Percentiles rank a stretch among this genome's conserved stretches.
phyloP scores from a whole-genome alignment of 345 rosid species.

The Eucalyptus pumila region DNA sequence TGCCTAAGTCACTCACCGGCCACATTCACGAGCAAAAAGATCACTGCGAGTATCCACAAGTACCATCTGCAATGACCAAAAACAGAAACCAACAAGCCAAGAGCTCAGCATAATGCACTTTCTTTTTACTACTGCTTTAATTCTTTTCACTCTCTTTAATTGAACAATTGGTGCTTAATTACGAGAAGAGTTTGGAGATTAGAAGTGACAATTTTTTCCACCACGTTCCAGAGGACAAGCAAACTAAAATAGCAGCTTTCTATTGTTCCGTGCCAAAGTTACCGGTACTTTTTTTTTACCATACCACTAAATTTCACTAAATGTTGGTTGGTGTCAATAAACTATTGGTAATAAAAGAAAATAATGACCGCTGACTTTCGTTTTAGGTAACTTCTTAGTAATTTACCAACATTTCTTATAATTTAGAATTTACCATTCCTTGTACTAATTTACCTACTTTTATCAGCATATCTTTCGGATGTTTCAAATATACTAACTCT shows the following conservation, averaged over 20 bases:
- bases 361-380: too few relatives aligned
- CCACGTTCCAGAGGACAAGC: not conserved
- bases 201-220: not conserved
- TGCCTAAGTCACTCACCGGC: slow-evolving; percentile 16
- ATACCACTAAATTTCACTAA: too few relatives aligned
- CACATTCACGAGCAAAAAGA: slow-evolving; percentile 68
- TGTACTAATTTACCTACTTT: too few relatives aligned
- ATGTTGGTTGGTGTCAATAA: too few relatives aligned
- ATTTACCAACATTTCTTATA: too few relatives aligned
- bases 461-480: too few relatives aligned
- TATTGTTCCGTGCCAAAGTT: too few relatives aligned
- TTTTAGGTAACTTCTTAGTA: too few relatives aligned
- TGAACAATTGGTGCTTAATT: not conserved
- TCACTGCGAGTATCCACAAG: slow-evolving; percentile 69
- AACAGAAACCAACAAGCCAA: not conserved
- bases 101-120: not conserved
- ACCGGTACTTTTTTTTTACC: too few relatives aligned
- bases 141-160: not conserved
- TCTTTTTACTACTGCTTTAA: not conserved
- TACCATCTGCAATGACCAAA: slow-evolving; percentile 52
- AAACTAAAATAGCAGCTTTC: not conserved
- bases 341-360: too few relatives aligned
- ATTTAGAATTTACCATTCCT: too few relatives aligned
- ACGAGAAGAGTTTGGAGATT: not conserved
- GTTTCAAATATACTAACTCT: too few relatives aligned